Base-by-base conservation (phyloP, 495 filamentous ascomycete genomes). In the Ascobolus immersus region DNA sequence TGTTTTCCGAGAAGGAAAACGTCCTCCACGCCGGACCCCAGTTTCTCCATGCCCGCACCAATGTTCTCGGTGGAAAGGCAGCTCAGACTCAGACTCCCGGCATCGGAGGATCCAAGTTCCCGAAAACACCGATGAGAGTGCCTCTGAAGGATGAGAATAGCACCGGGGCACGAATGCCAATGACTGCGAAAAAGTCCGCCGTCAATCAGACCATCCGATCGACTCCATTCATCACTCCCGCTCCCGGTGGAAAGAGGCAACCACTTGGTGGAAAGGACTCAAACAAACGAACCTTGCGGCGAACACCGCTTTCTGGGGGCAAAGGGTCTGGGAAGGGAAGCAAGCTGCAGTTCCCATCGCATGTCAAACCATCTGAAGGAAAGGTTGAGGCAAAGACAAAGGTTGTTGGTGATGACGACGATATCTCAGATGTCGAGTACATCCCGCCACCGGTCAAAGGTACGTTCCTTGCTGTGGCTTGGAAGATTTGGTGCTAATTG, bases 211-310 rank as follows among this genome's bases (percentile, higher is more conserved):
- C n/a, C n/a, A n/a, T 57, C 37, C 53, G 70, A 28, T 61, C 58
- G 34, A 60, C 68, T 54, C 60, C 64, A 12, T 76, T 90, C 39
- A 55, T 73, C 31, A 96, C 86, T 10, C 86, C 86, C n/a, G 61
- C 73, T 23, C 19, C 37, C 77, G 75, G 62, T 28, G 64, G 71
- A 29, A 67, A 69, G 25, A 73, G 62, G 29, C 71, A 80, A 39
- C 81, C 86, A 24, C 72, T 77, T 3, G 55, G 93, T 32, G 89
- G 89, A 58, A 99, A 99, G 54, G 94, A 84, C 0, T 93, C 86
- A 27, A 99, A 99, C 54, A n/a, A n/a, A n/a, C n/a, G n/a, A n/a
- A n/a, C n/a, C n/a, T n/a, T n/a, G n/a, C n/a, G n/a, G n/a, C n/a
- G n/a, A n/a, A n/a, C n/a, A n/a, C n/a, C n/a, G n/a, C n/a, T n/a